Conservation (phyloP, 371 early-diverging fungal species). For the Umbelopsis sp. region DNA sequence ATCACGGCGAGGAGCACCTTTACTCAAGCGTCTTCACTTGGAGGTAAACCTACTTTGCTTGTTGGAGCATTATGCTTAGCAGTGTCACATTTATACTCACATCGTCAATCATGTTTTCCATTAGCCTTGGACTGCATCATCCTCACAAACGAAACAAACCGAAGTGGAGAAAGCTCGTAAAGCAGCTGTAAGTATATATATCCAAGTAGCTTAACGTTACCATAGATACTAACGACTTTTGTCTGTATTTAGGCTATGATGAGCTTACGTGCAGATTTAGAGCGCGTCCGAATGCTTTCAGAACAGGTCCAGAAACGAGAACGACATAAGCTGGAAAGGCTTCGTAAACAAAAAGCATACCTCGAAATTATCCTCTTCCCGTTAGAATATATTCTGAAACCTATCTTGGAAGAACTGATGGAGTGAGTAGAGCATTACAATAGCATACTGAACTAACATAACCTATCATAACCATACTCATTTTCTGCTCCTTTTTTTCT, state of each 20-base stretch:
- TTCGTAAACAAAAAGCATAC: constrained; percentile 66
- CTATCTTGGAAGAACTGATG: constrained; percentile 67
- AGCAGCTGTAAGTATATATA: constrained; percentile 45
- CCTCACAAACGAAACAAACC: constrained; percentile 76
- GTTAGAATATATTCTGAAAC: constrained; percentile 63
- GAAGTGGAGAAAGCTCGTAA: constrained; percentile 77
- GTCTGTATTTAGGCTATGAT: constrained; percentile 37
- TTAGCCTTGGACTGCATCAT: constrained; percentile 94
- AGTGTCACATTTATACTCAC: background rate
- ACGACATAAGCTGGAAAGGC: constrained; percentile 73
- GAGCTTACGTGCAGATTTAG: constrained; percentile 82
- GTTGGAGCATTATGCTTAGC: background rate
- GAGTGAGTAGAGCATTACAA: constrained; percentile 45
- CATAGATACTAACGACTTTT: background rate
- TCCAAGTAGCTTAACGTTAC: background rate
- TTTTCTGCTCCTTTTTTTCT: background rate
- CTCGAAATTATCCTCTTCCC: constrained; percentile 76
- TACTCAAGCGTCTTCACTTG: constrained; percentile 92
- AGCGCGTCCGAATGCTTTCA: constrained; percentile 81
- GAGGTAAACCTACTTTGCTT: constrained; percentile 59
- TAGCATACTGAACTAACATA: background rate
- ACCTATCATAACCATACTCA: background rate
- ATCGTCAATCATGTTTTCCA: background rate
- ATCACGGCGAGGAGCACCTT: constrained; percentile 85
- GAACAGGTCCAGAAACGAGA: constrained; percentile 91